Base-by-base conservation (phyloP, 805 yeast species). In the Teunomyces pallodes region DNA sequence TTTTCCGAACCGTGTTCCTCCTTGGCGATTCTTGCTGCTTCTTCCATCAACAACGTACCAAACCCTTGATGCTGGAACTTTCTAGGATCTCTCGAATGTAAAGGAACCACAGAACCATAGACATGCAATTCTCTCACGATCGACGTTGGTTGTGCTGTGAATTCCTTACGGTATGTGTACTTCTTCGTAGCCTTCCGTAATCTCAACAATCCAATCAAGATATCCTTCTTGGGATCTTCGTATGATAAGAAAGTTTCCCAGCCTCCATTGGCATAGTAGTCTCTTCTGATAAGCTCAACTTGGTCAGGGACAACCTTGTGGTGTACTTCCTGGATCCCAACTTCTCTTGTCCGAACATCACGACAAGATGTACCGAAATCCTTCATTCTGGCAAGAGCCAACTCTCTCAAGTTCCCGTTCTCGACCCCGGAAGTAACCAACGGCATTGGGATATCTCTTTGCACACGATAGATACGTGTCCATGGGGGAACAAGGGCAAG, bases 1-100 rank as follows among this genome's bases (percentile, higher is more conserved):
- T 94, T 94, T 45, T 77, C 74, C 4, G 96, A 86, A 0, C 97
- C 96, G 65, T 94, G 99, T 65, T 94, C 99, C 60, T 90, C 97
- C 45, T 83, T 79, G 1, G 99, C 94, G 51, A 94, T 94, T 55
- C 97, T 80, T 60, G 90, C 98, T 3, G 99, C 99, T 68, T 94
- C 99, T 68, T 94, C 98, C 99, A 94, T 94, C 45, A 94, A 70
- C 59, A 94, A 75, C 5, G 99, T 92, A 54, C 99, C 99, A 65
- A 92, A 94, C 16, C 99, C 99, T 75, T 94, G 99, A 74, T 94
- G 99, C 72, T 94, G 99, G 75, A 94, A 94, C 68, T 94, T 94
- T 61, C 96, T 80, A 41, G 99, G 99, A 69, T 94, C 99, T 56
- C 98, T 80, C 3, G 95, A 87, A 66, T 94, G 99, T 49, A 94